A percentile compares a stretch with the other conserved stretches of the same genome.
Conservation (phyloP, 352 stramenopile genomes). For the Phytopythium oedochilum region DNA sequence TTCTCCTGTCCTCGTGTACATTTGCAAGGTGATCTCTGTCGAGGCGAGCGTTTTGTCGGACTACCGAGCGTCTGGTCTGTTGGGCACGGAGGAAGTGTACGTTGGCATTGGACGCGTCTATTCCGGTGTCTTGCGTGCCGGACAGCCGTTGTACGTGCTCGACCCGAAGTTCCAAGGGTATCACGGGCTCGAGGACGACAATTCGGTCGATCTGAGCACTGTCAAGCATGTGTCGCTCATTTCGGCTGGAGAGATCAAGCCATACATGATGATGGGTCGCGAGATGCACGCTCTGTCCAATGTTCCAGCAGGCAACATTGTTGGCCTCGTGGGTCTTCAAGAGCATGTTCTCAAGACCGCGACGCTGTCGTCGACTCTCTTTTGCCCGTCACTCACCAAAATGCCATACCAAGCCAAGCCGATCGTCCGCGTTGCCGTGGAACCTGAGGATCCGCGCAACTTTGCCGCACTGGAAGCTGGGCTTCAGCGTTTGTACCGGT, state of each 20-base stretch:
- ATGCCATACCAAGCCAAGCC: slow-evolving; percentile 91
- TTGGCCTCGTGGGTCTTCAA: slow-evolving; percentile 85
- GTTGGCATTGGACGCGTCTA: slow-evolving; percentile 91
- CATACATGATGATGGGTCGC: slow-evolving; percentile 92
- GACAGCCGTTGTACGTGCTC: slow-evolving; percentile 73
- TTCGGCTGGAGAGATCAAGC: slow-evolving; percentile 38
- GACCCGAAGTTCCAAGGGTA: slow-evolving; percentile 87
- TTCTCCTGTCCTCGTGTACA: slow-evolving; percentile 83
- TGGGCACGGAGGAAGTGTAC: slow-evolving; percentile 73
- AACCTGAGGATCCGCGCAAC: slow-evolving; percentile 83
- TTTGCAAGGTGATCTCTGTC: slow-evolving; percentile 92
- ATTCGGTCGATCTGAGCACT: slow-evolving; percentile 16
- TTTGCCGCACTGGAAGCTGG: slow-evolving; percentile 83
- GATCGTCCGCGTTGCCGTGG: slow-evolving; percentile 90
- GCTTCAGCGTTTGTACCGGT: slow-evolving; percentile 89
- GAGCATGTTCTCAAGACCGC: slow-evolving; percentile 89
- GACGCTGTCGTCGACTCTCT: slow-evolving; percentile 76
- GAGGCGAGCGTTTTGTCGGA: slow-evolving; percentile 82
- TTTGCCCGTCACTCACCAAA: slow-evolving; percentile 78
- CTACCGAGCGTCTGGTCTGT: slow-evolving; percentile 42
- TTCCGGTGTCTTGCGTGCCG: slow-evolving; percentile 70
- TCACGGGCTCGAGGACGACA: slow-evolving; percentile 23
- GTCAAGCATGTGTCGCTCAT: slow-evolving; percentile 64
- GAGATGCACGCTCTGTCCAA: slow-evolving; percentile 71
- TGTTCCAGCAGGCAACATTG: slow-evolving; percentile 89